Percentiles rank a stretch among this genome's conserved stretches.
Evolutionary conservation across 164 flowering plant species (phyloP).

Genomic region (Buxus sempervirens): DNA sequence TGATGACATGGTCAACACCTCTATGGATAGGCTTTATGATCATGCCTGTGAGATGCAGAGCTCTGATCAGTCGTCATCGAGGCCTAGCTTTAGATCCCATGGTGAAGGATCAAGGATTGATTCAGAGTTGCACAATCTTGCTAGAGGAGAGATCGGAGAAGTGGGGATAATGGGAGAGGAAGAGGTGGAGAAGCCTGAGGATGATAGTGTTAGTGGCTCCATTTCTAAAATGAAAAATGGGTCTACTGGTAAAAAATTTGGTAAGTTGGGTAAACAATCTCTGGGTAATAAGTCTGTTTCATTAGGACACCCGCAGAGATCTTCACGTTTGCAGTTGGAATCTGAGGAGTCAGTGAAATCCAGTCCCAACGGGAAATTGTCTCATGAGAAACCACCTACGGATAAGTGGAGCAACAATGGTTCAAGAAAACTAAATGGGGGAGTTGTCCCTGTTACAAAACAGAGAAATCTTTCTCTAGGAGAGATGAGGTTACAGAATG

Average conservation of each 20-base stretch:
- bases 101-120: slow-evolving; percentile 86
- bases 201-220: slow-evolving; percentile 32
- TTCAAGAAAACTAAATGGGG: slow-evolving; percentile 27
- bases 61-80: slow-evolving; percentile 74
- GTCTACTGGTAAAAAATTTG: slow-evolving; percentile 27
- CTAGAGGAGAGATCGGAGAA: slow-evolving; percentile 72
- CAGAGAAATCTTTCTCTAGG: slow-evolving; percentile 29
- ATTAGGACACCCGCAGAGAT: slow-evolving; percentile 34
- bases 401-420: slow-evolving; percentile 32
- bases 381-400: slow-evolving; percentile 43
- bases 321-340: slow-evolving; percentile 31
- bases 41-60: slow-evolving; percentile 89
- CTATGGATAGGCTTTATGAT: slow-evolving; percentile 71
- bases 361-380: slow-evolving; percentile 39
- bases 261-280: slow-evolving; percentile 30
- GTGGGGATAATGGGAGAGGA: slow-evolving; percentile 60
- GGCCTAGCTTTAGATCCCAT: slow-evolving; percentile 71
- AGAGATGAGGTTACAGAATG: slow-evolving; percentile 38
- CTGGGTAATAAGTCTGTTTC: slow-evolving; percentile 35
- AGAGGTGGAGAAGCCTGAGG: slow-evolving; percentile 32
- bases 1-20: slow-evolving; percentile 49
- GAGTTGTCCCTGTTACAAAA: slow-evolving; percentile 39
- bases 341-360: slow-evolving; percentile 41
- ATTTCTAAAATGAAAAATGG: slow-evolving; percentile 42
- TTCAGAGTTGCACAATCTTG: slow-evolving; percentile 79